Conservation (phyloP, 495 filamentous ascomycete genomes). For the Daldinia loculata region DNA sequence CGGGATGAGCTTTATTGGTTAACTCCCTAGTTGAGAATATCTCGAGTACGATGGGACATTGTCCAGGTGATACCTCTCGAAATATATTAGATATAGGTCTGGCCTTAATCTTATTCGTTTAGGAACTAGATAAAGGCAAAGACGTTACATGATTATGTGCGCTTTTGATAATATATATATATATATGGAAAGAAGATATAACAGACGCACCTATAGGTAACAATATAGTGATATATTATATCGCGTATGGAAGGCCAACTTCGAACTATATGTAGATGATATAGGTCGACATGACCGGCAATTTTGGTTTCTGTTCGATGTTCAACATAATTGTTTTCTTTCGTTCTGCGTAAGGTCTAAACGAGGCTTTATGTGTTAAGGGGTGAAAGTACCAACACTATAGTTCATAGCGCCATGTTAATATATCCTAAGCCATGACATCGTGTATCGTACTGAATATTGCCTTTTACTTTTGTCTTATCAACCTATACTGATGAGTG, state of each 20-base stretch:
- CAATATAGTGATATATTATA: too few relatives aligned
- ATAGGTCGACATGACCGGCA: too few relatives aligned
- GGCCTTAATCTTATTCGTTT: too few relatives aligned
- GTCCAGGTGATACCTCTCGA: not conserved
- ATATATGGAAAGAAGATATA: too few relatives aligned
- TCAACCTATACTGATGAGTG: not conserved
- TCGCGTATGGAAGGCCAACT: too few relatives aligned
- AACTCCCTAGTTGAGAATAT: not conserved
- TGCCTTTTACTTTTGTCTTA: not conserved
- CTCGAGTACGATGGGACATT: not conserved
- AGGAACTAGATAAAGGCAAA: too few relatives aligned
- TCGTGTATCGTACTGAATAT: not conserved
- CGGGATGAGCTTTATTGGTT: not conserved
- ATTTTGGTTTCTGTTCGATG: not conserved
- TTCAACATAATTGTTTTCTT: not conserved
- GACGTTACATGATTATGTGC: too few relatives aligned
- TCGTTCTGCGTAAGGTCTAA: not conserved
- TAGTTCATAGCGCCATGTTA: not conserved
- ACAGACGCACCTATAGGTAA: too few relatives aligned
- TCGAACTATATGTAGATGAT: too few relatives aligned
- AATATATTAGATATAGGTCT: too few relatives aligned
- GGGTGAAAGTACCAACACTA: not conserved
- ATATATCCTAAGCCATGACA: not conserved
- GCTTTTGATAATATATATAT: too few relatives aligned
- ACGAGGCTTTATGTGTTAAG: not conserved